phyloP scores from a whole-genome alignment of 805 yeast species.

The Brettanomyces bruxellensis region DNA sequence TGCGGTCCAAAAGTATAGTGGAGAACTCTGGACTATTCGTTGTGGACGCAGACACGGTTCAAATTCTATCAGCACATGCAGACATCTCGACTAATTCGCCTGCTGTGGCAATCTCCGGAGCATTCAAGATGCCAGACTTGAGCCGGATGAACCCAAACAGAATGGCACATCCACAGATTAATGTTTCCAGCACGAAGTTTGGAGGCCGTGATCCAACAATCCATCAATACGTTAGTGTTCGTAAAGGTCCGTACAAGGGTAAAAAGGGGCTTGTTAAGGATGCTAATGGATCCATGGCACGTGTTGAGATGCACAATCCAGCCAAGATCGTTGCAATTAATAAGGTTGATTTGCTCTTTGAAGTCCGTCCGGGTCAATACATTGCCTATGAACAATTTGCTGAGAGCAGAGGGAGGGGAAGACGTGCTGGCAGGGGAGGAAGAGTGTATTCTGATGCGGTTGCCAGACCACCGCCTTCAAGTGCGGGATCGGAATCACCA shows the following conservation, averaged over 20 bases:
- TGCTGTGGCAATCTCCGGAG: slow-evolving; percentile 19
- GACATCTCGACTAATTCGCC: slow-evolving; percentile 45
- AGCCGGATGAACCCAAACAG: slow-evolving; percentile 81
- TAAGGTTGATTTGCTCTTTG: slow-evolving; percentile 69
- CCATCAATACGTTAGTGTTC: slow-evolving; percentile 76
- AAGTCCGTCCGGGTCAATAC: slow-evolving; percentile 55
- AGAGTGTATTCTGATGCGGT: slow-evolving; percentile 1
- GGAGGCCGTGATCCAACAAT: slow-evolving; percentile 78
- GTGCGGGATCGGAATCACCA: slow-evolving; percentile 20
- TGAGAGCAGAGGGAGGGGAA: slow-evolving; percentile 29
- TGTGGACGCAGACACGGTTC: slow-evolving; percentile 62
- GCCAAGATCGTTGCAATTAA: slow-evolving; percentile 80
- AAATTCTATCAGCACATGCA: slow-evolving; percentile 41
- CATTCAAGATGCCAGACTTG: slow-evolving; percentile 51
- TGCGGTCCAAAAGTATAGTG: slow-evolving; percentile 66
- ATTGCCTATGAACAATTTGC: slow-evolving; percentile 75
- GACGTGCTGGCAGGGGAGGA: slow-evolving; percentile 5
- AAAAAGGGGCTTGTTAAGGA: slow-evolving; percentile 89
- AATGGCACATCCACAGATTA: slow-evolving; percentile 43
- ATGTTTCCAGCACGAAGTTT: slow-evolving; percentile 35
- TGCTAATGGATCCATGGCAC: slow-evolving; percentile 83
- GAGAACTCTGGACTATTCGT: slow-evolving; percentile 93
- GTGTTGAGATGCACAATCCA: slow-evolving; percentile 90
- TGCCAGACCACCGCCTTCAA: neutral
- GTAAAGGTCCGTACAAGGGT: slow-evolving; percentile 92